These are phyloP conservation scores for Misopates orontium DNA, from an alignment of 257 asterid genomes.

Conservation along the genomic window DNA sequence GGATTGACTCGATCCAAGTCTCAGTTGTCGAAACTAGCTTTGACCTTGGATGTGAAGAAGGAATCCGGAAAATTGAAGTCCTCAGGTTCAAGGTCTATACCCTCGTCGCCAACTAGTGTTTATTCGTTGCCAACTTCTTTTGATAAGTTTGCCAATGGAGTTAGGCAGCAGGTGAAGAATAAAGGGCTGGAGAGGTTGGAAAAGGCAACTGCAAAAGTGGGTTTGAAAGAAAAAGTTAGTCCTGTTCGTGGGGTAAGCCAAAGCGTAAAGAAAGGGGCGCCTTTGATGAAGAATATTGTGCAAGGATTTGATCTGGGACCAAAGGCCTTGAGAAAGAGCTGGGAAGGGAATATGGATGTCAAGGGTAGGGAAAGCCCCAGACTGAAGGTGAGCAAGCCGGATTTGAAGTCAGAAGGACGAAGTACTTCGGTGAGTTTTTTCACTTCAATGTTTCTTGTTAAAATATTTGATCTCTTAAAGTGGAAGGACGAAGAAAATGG, in stretches of 20 bases:
- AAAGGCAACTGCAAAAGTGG: constrained; percentile 48
- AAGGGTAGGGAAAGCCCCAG: constrained; percentile 84
- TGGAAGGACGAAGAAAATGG: constrained; percentile 4
- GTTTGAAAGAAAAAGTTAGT: constrained; percentile 54
- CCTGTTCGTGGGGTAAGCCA: constrained; percentile 50
- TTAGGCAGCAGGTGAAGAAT: constrained; percentile 73
- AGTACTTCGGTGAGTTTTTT: constrained; percentile 69
- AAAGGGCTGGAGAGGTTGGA: constrained; percentile 77
- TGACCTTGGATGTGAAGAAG: constrained; percentile 63
- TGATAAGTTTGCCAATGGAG: constrained; percentile 84
- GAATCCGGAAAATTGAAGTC: constrained; percentile 65
- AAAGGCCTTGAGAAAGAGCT: constrained; percentile 90
- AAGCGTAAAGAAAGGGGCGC: constrained; percentile 40
- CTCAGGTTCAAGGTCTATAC: constrained; percentile 83
- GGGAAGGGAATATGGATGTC: constrained; percentile 93
- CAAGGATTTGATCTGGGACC: constrained; percentile 82
- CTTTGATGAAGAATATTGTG: constrained; percentile 59
- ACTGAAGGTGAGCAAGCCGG: constrained; percentile 60
- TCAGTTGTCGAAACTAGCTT: constrained; percentile 62
- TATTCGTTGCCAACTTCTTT: constrained; percentile 90
- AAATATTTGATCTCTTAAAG: neutral
- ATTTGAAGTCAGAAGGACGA: constrained; percentile 60
- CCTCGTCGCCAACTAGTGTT: constrained; percentile 92
- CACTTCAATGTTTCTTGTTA: neutral
- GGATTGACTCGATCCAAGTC: constrained; percentile 77